These are phyloP conservation scores for bread wheat (Triticum aestivum) DNA, from an alignment of 176 grass and related monocot genomes.

Conservation along the genomic window DNA sequence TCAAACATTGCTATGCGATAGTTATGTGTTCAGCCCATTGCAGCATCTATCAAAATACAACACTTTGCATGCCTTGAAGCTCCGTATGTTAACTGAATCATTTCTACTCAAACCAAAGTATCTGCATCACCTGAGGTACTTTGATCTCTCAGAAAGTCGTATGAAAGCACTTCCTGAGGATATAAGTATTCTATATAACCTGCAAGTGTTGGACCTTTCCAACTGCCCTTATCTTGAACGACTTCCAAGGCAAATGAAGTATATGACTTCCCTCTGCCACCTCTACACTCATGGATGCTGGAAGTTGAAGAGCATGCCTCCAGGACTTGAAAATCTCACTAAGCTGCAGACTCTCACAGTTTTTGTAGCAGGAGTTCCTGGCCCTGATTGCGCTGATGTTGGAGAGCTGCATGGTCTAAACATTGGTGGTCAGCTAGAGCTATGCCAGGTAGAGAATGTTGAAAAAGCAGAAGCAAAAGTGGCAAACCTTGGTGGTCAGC, in stretches of 20 bases:
- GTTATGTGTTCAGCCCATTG: fast-evolving
- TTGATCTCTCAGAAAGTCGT: background rate
- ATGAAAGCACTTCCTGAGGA: background rate
- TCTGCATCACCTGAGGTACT: background rate
- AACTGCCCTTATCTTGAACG: fast-evolving
- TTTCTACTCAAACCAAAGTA: background rate
- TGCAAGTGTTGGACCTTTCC: background rate
- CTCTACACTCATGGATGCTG: background rate
- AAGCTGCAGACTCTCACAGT: background rate
- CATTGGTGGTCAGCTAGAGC: background rate
- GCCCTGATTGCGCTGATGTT: background rate
- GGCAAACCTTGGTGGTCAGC: background rate
- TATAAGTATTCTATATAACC: background rate
- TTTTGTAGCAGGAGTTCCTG: background rate
- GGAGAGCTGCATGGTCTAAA: background rate
- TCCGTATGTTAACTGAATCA: fast-evolving
- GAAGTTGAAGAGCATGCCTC: background rate
- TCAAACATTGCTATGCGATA: background rate
- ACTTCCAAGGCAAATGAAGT: background rate
- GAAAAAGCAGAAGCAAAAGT: background rate
- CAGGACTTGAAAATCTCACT: background rate
- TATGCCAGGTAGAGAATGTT: background rate
- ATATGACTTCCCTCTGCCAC: background rate
- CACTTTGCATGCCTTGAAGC: background rate
- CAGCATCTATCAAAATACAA: background rate